Evolutionary conservation across 257 asterid genomes (phyloP).

Genomic region (Solanum dulcamara): DNA sequence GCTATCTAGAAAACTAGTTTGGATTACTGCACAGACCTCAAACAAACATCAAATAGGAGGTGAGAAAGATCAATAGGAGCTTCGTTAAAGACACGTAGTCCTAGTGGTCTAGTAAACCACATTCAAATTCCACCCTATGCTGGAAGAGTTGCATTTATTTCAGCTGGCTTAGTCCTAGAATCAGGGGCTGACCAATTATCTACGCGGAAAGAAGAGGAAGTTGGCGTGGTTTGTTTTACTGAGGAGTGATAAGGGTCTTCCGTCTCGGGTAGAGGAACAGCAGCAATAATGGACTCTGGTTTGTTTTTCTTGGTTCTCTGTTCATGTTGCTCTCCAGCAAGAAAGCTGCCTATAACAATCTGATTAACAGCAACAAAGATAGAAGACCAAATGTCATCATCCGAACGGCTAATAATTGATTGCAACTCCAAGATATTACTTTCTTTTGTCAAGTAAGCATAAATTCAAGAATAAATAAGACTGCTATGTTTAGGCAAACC

Average conservation of each 20-base stretch:
- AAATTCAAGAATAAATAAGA: not conserved
- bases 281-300: conserved; percentile 27
- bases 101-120: not conserved
- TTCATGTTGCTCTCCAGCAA: conserved; percentile 64
- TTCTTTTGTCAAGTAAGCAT: not conserved
- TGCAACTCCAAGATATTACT: too few relatives aligned
- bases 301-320: conserved; percentile 60
- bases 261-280: conserved; percentile 42
- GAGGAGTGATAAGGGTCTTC: conserved; percentile 30
- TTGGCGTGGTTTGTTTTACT: not conserved
- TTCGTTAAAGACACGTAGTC: not conserved
- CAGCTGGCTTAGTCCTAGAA: conserved; percentile 45
- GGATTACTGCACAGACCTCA: conserved; percentile 21
- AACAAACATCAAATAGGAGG: conserved; percentile 12
- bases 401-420: not conserved
- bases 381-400: not conserved
- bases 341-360: conserved; percentile 90
- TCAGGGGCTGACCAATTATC: conserved; percentile 64
- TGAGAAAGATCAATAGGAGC: not conserved
- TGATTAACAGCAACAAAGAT: conserved; percentile 2
- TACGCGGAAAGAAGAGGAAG: conserved; percentile 47
- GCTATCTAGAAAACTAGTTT: conserved; percentile 16
- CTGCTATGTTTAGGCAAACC: not conserved
- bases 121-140: conserved; percentile 10
- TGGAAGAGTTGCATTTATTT: conserved; percentile 47